Conservation (phyloP, 345 rosid genomes). For the Lagerstroemia speciosa region DNA sequence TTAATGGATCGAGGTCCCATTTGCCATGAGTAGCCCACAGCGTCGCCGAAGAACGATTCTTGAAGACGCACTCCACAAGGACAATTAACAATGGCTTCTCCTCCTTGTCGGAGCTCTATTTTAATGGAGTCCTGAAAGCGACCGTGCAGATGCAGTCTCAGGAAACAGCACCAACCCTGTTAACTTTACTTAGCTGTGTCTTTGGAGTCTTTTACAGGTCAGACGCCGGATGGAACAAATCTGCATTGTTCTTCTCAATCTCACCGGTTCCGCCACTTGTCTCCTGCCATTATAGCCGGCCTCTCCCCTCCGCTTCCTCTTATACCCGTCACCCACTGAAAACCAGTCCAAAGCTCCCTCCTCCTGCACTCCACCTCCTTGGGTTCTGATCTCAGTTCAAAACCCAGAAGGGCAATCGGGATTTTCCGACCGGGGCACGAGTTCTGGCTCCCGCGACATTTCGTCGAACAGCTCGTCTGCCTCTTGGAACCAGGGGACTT, state of each 20-base stretch:
- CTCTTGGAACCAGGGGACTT: neutral
- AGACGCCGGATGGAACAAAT: conserved; percentile 41
- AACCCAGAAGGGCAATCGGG: neutral
- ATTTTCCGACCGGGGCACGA: neutral
- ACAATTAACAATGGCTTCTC: neutral
- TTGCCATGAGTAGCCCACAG: too few species aligned
- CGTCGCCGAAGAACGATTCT: neutral
- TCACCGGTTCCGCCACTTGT: conserved; percentile 43
- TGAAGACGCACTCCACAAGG: neutral
- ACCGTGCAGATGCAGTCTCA: neutral
- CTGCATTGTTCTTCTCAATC: conserved; percentile 32
- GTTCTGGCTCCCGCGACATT: neutral
- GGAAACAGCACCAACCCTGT: neutral
- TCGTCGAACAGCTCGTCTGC: neutral
- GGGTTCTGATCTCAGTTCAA: neutral
- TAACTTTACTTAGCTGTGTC: neutral
- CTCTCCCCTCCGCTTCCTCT: conserved; percentile 9
- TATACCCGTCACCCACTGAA: conserved; percentile 3
- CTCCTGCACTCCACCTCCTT: conserved; percentile 5
- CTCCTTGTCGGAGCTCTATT: neutral
- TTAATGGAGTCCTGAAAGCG: neutral
- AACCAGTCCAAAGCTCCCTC: neutral
- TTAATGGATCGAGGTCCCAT: too few species aligned
- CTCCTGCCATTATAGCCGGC: conserved; percentile 35
- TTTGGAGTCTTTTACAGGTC: neutral